Conservation (phyloP, 805 yeast species). For the Hanseniaspora meyeri region DNA sequence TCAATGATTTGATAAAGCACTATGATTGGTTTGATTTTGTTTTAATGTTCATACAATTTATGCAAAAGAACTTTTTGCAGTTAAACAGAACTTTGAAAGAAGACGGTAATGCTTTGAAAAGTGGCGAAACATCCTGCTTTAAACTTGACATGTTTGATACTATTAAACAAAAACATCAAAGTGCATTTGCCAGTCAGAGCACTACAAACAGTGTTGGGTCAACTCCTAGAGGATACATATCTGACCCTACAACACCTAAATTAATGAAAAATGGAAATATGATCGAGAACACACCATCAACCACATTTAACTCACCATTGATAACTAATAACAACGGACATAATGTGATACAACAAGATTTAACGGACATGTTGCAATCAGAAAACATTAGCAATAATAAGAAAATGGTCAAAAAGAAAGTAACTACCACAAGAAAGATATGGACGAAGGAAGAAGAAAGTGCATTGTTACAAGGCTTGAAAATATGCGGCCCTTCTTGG, state of each 20-base stretch:
- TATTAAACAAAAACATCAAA: neutral
- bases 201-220: conserved; percentile 6
- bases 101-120: neutral
- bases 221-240: conserved; percentile 10
- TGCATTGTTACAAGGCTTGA: conserved; percentile 69
- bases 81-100: neutral
- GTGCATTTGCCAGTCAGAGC: neutral
- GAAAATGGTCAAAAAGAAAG: conserved; percentile 3
- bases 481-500: conserved; percentile 84
- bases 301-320: neutral
- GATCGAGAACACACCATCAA: neutral
- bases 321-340: neutral
- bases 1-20: conserved; percentile 47
- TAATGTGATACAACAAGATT: neutral
- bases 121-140: neutral
- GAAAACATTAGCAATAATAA: neutral
- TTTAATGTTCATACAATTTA: conserved; percentile 62
- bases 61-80: conserved; percentile 10
- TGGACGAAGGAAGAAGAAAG: conserved; percentile 88
- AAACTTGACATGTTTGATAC: neutral
- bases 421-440: conserved; percentile 20
- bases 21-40: conserved; percentile 82
- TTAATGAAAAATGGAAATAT: neutral
- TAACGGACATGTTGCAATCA: neutral
- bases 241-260: conserved; percentile 5